Evolutionary conservation across 768 basidiomycete species (phyloP), one percentile per base, ranked within the genome.

Genomic region (Auricularia cornea): DNA sequence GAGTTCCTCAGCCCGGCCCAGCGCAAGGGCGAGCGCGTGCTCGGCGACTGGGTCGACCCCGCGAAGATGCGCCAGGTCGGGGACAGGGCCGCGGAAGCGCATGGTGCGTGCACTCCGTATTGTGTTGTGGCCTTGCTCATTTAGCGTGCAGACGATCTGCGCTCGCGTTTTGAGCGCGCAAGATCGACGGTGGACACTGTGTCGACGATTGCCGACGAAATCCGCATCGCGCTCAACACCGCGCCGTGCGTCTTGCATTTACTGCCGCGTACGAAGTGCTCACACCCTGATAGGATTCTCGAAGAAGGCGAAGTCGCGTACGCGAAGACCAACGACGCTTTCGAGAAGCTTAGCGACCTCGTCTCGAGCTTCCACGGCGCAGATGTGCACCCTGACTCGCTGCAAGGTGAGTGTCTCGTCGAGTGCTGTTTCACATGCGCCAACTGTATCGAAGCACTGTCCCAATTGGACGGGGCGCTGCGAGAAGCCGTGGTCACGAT

Each of bases 1-100:
- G 89, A 92, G 63, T 92, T 93, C 66, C 76, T 92, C 74, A 85
- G 67, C 84, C 87, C 2, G 88, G 91, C 52, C 88, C 91, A 63
- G 78, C 81, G 0, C 91, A 89, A 3, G 86, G 85, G 62, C 81
- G 78, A 62, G 81, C 81, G 16, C 79, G 88, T 87, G 12, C 73
- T 94, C 44, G 89, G 87, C 12, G 90, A 90, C 71, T 94, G 92
- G 72, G 90, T 94, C 29, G 87, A 87, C 18, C 81, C 79, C 66
- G 82, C 78, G 59, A 90, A 87, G 76, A 94, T 94, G 91, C 81
- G 79, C 68, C 83, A 89, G 70, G 91, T 94, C 1, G 88, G 84
- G 2, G 88, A 88, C 18, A 84, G 81, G 3, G 92, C 90, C 75
- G 70, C 76, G 18, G 80, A 81, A 59, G 85, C 87, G 29, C 88